Base-by-base conservation (phyloP, 495 filamentous ascomycete genomes). In the Parathielavia hyrcaniae region DNA sequence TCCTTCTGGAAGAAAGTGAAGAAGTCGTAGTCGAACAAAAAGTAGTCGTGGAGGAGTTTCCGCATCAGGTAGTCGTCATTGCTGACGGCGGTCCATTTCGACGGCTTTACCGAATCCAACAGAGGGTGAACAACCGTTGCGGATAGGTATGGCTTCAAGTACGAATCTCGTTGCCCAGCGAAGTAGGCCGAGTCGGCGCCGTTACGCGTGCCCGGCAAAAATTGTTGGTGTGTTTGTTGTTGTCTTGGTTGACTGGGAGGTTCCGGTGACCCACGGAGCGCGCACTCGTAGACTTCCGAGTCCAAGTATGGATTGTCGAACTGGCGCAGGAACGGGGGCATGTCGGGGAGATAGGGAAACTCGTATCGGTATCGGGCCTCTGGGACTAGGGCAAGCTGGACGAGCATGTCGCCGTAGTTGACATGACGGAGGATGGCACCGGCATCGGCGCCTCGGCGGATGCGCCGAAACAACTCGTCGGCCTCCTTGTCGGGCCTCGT, bases 281-380 rank as follows among this genome's bases (percentile, higher is more conserved):
- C 49, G 36, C 22, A 65, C 8, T 58, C 66, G 51, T 71, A 74
- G 30, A 75, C 54, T 36, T 73, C 66, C n/a, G 73, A 74, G 30
- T 68, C 61, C 9, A 75, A 59, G 45, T 74, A 74, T 20, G 65
- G 67, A 30, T 75, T 75, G 48, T 67, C 66, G 9, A 57, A 49
- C 6, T 50, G 55, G 4, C 58, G 54, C 30, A 75, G 20, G 35
- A 66, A 70, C 1, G 59, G 57, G 4, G 73, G 73, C 72, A 76
- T 76, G 13, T 71, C 65, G 11, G 62, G 16, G 22, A 63, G 52
- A 54, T 72, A 75, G 9, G 73, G 73, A 48, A 76, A 76, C 56
- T 73, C 71, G 50, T 71, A 76, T 41, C 72, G 71, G 38, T 61
- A 70, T 1, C 70, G 61, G 34, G 70, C 55, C 57, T 76, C 72